These are phyloP conservation scores for Podaxis sp. DNA, from an alignment of 768 basidiomycete genomes.

Conservation along the genomic window DNA sequence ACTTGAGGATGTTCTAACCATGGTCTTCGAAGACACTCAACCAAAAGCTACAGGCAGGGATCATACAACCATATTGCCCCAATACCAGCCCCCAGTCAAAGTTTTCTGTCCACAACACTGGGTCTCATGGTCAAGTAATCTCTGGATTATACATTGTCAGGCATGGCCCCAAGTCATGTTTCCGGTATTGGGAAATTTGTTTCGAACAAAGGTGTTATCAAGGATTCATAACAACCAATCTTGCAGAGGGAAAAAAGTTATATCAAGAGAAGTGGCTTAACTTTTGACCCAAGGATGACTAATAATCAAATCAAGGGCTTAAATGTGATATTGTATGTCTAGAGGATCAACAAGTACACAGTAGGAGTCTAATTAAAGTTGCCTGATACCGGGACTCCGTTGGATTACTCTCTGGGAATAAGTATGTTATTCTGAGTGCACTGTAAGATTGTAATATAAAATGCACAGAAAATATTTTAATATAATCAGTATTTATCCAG, in stretches of 20 bases:
- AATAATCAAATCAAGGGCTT: background rate
- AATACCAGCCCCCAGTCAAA: background rate
- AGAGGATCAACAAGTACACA: background rate
- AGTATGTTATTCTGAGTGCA: too few relatives aligned
- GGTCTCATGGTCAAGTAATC: background rate
- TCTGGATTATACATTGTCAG: background rate
- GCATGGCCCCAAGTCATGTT: background rate
- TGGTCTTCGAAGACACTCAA: background rate
- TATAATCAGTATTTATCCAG: too few relatives aligned
- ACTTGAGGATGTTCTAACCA: background rate
- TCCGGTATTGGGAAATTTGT: conserved; percentile 10
- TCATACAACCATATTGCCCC: background rate
- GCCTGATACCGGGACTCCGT: too few relatives aligned
- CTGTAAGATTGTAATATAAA: too few relatives aligned
- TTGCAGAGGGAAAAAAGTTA: background rate
- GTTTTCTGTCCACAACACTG: background rate
- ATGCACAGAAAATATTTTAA: too few relatives aligned
- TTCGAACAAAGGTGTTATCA: background rate
- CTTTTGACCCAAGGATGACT: background rate
- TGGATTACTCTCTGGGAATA: too few relatives aligned
- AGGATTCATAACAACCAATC: background rate
- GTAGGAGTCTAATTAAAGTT: background rate
- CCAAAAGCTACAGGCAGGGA: background rate
- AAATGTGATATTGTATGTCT: background rate
- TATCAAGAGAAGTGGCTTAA: background rate